Evolutionary conservation across 2,329 filamentous ascomycete species (phyloP).

Genomic region (Colletotrichum noveboracense): DNA sequence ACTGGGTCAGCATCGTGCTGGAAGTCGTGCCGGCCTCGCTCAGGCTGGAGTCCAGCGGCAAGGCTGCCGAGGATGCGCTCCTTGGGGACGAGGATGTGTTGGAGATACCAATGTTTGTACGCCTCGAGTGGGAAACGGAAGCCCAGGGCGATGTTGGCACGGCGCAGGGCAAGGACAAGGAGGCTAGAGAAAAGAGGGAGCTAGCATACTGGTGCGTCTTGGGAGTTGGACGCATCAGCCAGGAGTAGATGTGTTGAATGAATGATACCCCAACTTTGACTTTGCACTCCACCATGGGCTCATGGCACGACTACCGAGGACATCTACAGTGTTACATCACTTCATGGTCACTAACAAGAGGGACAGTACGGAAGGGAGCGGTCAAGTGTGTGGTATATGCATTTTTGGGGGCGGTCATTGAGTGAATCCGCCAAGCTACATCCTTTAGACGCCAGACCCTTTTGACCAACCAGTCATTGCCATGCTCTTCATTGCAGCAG

Average conservation of each 20-base stretch:
- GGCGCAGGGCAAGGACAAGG: constrained; percentile 57
- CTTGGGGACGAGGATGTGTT: constrained; percentile 68
- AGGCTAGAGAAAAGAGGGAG: constrained; percentile 79
- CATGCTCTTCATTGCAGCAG: constrained; percentile 21
- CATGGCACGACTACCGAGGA: not conserved
- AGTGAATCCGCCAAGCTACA: constrained; percentile 52
- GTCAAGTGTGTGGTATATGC: constrained; percentile 35
- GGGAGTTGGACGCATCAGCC: constrained; percentile 80
- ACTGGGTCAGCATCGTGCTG: constrained; percentile 93
- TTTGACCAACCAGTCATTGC: constrained; percentile 28
- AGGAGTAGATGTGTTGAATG: constrained; percentile 35
- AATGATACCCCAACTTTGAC: constrained; percentile 44
- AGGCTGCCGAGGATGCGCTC: constrained; percentile 36
- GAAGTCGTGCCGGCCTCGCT: constrained; percentile 79
- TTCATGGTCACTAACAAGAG: not conserved
- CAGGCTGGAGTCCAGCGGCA: constrained; percentile 38
- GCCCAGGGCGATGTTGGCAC: constrained; percentile 68
- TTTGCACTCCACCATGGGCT: not conserved
- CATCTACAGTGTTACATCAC: not conserved
- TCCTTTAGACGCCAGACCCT: constrained; percentile 56
- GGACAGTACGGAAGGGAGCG: constrained; percentile 13
- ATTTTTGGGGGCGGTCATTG: constrained; percentile 43
- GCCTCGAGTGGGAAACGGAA: constrained; percentile 87
- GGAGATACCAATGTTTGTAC: constrained; percentile 94
- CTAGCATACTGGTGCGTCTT: constrained; percentile 96